phyloP scores from a whole-genome alignment of 345 rosid species.

The Gynandropsis gynandra region DNA sequence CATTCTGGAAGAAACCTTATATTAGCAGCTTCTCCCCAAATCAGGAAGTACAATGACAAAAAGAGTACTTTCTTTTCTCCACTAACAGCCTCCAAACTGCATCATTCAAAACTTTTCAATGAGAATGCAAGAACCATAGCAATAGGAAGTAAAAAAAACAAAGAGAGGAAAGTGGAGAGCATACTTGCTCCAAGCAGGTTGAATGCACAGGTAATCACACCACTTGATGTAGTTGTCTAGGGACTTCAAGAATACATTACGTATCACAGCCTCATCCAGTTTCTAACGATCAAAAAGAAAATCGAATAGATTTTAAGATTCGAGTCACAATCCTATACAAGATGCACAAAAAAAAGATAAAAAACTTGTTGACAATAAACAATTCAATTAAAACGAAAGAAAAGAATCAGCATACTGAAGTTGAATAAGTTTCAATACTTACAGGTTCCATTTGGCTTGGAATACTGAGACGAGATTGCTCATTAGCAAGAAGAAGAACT shows the following conservation, averaged over 20 bases:
- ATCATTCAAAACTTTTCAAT: constrained; percentile 15
- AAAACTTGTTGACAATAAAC: neutral
- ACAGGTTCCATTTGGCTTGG: constrained; percentile 73
- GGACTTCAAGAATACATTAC: constrained; percentile 62
- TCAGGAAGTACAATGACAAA: constrained; percentile 71
- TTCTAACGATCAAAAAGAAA: constrained; percentile 34
- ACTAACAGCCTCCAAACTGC: constrained; percentile 71
- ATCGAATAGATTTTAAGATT: constrained; percentile 3
- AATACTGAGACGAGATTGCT: constrained; percentile 74
- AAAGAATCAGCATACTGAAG: constrained; percentile 4
- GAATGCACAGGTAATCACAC: constrained; percentile 82
- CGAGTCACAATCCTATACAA: constrained; percentile 10
- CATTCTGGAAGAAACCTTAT: constrained; percentile 88
- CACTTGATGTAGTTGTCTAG: constrained; percentile 85
- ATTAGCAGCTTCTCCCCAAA: constrained; percentile 96
- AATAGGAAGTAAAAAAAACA: constrained; percentile 14
- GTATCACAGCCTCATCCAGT: constrained; percentile 74
- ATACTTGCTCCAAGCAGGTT: constrained; percentile 89
- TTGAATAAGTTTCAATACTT: constrained; percentile 26
- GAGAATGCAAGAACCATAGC: constrained; percentile 15
- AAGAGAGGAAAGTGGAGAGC: constrained; percentile 15
- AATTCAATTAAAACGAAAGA: neutral
- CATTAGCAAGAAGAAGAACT: constrained; percentile 86
- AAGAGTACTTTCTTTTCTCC: constrained; percentile 80
- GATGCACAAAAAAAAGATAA: neutral